These are phyloP conservation scores for Paramecium tetraurelia DNA, from an alignment of 73 alveolate genomes.

Conservation along the genomic window DNA sequence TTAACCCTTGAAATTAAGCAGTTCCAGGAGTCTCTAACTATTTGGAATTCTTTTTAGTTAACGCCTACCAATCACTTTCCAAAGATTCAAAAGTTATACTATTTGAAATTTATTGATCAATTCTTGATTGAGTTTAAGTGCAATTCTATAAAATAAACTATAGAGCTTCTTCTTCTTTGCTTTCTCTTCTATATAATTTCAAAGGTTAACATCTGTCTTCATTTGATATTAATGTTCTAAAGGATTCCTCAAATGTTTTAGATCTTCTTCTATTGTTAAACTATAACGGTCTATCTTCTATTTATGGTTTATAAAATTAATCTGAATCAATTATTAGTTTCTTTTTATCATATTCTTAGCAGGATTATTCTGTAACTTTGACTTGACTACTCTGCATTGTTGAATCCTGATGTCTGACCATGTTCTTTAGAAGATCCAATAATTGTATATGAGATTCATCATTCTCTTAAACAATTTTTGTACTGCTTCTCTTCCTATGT, in stretches of 20 bases:
- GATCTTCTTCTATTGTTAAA: neutral
- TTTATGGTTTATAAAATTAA: neutral
- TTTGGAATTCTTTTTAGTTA: slow-evolving; percentile 6
- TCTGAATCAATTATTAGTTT: neutral
- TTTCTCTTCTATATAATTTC: neutral
- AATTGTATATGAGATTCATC: neutral
- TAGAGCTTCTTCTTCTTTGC: slow-evolving; percentile 3
- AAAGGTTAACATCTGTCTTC: slow-evolving; percentile 13
- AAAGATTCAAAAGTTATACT: slow-evolving; percentile 19
- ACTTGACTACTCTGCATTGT: neutral
- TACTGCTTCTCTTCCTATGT: slow-evolving; percentile 5
- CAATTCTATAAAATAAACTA: neutral
- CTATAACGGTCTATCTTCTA: neutral
- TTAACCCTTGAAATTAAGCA: neutral
- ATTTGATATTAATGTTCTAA: neutral
- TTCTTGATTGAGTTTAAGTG: slow-evolving; percentile 6
- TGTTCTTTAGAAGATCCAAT: neutral
- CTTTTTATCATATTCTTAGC: neutral
- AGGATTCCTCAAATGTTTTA: slow-evolving; percentile 10
- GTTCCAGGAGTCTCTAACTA: slow-evolving; percentile 3
- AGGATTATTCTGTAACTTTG: neutral
- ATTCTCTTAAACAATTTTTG: neutral
- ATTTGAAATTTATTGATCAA: neutral
- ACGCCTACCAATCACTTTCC: slow-evolving; percentile 29
- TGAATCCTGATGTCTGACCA: slow-evolving; percentile 37